A percentile compares a stretch with the other conserved stretches of the same genome.
Conservation (phyloP, 176 grass and related monocot species). For the Pharus latifolius region DNA sequence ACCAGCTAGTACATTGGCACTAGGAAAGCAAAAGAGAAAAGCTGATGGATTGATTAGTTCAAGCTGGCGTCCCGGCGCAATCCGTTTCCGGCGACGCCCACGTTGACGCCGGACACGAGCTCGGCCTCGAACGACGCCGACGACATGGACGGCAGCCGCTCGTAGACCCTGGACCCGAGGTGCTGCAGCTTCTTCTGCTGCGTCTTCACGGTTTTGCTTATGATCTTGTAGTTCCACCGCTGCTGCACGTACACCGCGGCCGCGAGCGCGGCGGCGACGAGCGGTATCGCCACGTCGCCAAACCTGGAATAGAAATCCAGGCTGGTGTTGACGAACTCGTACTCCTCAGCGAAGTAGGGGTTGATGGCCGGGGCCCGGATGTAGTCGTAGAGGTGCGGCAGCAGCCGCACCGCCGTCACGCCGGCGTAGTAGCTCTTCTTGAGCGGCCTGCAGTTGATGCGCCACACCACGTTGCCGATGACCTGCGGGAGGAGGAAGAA, state of each 20-base stretch:
- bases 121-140: conserved; percentile 67
- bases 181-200: conserved; percentile 80
- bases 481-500: conserved; percentile 83
- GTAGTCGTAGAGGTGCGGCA: conserved; percentile 88
- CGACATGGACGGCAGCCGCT: conserved; percentile 78
- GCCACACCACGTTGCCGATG: conserved; percentile 69
- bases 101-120: conserved; percentile 55
- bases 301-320: conserved; percentile 85
- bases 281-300: conserved; percentile 71
- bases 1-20: conserved; percentile 8
- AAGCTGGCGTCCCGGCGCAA: conserved; percentile 16
- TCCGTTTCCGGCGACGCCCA: not conserved
- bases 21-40: not conserved
- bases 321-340: conserved; percentile 84
- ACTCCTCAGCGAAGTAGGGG: conserved; percentile 82
- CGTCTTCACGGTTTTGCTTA: conserved; percentile 57
- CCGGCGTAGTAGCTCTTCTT: conserved; percentile 71
- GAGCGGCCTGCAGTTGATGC: conserved; percentile 66
- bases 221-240: conserved; percentile 81
- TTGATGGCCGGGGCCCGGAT: conserved; percentile 66
- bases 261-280: conserved; percentile 40
- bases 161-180: conserved; percentile 76
- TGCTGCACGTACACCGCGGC: conserved; percentile 67
- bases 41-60: not conserved
- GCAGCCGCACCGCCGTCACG: conserved; percentile 61